Conservation (phyloP, 148 eudicot genomes). For the Agrostemma githago region DNA sequence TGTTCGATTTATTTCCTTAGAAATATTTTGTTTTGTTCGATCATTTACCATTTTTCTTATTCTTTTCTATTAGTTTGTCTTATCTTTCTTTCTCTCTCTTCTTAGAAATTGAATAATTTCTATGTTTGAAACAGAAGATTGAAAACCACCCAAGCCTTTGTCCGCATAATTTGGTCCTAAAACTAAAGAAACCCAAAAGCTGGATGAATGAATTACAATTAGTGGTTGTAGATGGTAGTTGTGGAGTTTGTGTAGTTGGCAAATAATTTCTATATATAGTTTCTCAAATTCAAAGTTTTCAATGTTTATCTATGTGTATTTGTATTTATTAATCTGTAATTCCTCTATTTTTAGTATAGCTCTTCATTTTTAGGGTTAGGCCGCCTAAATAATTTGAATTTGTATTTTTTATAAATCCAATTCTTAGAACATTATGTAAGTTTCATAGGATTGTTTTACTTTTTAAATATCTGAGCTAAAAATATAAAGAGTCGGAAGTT, state of each 20-base stretch:
- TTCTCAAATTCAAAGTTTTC: conserved; percentile 13
- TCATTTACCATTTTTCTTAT: conserved; percentile 11
- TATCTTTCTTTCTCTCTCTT: conserved; percentile 13
- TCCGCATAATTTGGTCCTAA: conserved; percentile 50
- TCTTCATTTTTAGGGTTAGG: background rate
- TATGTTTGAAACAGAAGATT: conserved; percentile 31
- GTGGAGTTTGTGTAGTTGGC: background rate
- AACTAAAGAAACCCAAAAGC: conserved; percentile 46
- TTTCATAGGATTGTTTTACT: too few species aligned
- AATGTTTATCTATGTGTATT: background rate
- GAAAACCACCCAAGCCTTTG: conserved; percentile 30
- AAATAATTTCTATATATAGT: conserved; percentile 30
- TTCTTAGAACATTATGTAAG: too few species aligned
- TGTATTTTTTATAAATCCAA: background rate
- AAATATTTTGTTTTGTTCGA: background rate
- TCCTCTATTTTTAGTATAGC: conserved; percentile 9
- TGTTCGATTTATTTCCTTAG: conserved; percentile 9
- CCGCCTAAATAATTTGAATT: background rate
- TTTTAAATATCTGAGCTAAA: too few species aligned
- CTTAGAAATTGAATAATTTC: conserved; percentile 21
- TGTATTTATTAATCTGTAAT: background rate
- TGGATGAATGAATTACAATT: conserved; percentile 35
- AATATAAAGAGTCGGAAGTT: too few species aligned
- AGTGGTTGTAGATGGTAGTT: conserved; percentile 24
- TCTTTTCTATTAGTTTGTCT: background rate